phyloP scores from a whole-genome alignment of 1,284 basidiomycete genomes.

The Kwoniella shivajii region DNA sequence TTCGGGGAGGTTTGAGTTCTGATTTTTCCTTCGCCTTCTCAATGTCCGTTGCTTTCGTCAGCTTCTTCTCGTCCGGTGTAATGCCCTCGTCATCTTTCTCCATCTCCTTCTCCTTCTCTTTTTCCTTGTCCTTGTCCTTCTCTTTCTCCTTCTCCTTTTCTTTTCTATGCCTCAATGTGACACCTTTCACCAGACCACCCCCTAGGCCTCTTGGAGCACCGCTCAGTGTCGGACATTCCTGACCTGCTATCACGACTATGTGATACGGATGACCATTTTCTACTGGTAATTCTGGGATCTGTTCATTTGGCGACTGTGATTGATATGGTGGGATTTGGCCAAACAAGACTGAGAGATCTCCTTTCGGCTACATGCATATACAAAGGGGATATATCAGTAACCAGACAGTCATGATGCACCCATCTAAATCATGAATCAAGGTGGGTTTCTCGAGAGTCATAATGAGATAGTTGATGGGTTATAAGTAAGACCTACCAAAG shows the following conservation, averaged over 20 bases:
- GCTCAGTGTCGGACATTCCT: constrained; percentile 54
- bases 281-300: constrained; percentile 35
- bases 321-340: constrained; percentile 55
- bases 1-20: not conserved
- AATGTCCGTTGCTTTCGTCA: constrained; percentile 12
- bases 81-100: constrained; percentile 17
- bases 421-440: too few species aligned
- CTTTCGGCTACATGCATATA: constrained; percentile 55
- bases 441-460: too few species aligned
- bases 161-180: constrained; percentile 28
- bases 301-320: constrained; percentile 22
- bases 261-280: constrained; percentile 57
- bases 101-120: constrained; percentile 27
- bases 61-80: constrained; percentile 27
- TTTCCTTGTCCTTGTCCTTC: constrained; percentile 25
- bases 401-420: too few species aligned
- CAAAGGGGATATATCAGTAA: too few species aligned
- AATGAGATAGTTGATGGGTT: not conserved
- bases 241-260: constrained; percentile 58
- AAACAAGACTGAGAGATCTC: constrained; percentile 57
- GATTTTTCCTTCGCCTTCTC: constrained; percentile 7
- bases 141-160: constrained; percentile 24
- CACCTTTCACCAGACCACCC: constrained; percentile 52
- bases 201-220: constrained; percentile 53
- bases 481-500: constrained; percentile 44